Percentiles rank a stretch among this genome's conserved stretches.
phyloP scores from a whole-genome alignment of 1,139 yeast genomes.

The Blastobotrys apis region DNA sequence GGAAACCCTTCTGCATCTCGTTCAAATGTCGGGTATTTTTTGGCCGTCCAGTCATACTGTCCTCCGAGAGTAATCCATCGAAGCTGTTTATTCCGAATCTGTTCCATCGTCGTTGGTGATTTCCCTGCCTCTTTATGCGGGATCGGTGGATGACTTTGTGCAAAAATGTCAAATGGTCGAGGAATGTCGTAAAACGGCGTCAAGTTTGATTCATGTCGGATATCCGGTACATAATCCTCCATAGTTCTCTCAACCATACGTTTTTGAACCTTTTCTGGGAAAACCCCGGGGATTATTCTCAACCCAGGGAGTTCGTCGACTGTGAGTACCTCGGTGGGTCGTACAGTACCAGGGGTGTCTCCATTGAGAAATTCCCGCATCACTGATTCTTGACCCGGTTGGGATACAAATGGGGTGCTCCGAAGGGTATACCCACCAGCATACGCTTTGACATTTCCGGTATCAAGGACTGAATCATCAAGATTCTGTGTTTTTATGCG shows the following conservation, averaged over 20 bases:
- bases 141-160: constrained; percentile 11
- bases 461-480: too few species aligned
- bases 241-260: constrained; percentile 30
- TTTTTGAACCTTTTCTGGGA: constrained; percentile 31
- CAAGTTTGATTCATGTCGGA: constrained; percentile 36
- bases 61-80: constrained; percentile 47
- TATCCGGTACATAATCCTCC: constrained; percentile 34
- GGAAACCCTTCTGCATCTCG: constrained; percentile 36
- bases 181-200: constrained; percentile 34
- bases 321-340: constrained; percentile 5
- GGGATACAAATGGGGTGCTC: too few species aligned
- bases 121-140: constrained; percentile 18
- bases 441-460: too few species aligned
- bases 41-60: constrained; percentile 44
- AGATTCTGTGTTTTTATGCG: too few species aligned
- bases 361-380: background rate
- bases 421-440: too few species aligned
- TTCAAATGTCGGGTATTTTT: constrained; percentile 39
- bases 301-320: constrained; percentile 37
- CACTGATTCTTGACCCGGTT: too few species aligned
- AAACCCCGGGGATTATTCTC: constrained; percentile 26
- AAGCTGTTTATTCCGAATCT: constrained; percentile 30
- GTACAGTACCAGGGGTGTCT: background rate
- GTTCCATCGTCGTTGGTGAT: constrained; percentile 17
- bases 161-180: constrained; percentile 22